Evolutionary conservation across 75 land plant species (phyloP).

Genomic region (Cupressus sempervirens): DNA sequence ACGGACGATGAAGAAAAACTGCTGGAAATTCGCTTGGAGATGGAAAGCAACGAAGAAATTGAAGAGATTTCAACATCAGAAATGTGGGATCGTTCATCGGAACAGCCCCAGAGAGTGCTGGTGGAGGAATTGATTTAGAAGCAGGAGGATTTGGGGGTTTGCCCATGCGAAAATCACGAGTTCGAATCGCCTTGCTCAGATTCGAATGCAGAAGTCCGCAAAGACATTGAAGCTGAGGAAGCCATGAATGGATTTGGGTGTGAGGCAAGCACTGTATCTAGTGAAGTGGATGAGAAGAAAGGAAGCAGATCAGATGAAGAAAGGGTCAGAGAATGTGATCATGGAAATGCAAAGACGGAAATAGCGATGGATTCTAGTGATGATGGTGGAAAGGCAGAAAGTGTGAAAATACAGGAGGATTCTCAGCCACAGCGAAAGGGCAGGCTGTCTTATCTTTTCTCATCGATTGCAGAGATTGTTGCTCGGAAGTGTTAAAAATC

Average conservation of each 20-base stretch:
- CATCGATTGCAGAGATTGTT: background rate
- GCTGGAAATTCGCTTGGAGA: background rate
- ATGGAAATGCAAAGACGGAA: background rate
- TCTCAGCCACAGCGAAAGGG: background rate
- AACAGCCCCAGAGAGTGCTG: background rate
- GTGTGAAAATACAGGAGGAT: background rate
- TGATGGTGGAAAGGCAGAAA: background rate
- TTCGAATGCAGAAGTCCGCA: background rate
- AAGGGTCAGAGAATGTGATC: background rate
- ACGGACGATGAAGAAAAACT: background rate
- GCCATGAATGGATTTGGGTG: background rate
- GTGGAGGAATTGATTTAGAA: background rate
- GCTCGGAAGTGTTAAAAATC: slow-evolving; percentile 9
- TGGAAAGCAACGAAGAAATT: background rate
- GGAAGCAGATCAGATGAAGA: background rate
- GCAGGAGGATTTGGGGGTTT: background rate
- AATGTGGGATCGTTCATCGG: background rate
- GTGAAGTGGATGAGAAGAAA: background rate
- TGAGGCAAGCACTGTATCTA: background rate
- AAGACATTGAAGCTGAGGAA: background rate
- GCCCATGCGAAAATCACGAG: background rate
- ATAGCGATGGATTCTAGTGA: too few relatives aligned
- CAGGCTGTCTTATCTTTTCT: background rate
- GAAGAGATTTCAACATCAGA: background rate
- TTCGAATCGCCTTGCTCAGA: background rate